Percentiles rank a stretch among this genome's conserved stretches.
phyloP scores from a whole-genome alignment of 345 rosid genomes.

The Alliaria petiolata region DNA sequence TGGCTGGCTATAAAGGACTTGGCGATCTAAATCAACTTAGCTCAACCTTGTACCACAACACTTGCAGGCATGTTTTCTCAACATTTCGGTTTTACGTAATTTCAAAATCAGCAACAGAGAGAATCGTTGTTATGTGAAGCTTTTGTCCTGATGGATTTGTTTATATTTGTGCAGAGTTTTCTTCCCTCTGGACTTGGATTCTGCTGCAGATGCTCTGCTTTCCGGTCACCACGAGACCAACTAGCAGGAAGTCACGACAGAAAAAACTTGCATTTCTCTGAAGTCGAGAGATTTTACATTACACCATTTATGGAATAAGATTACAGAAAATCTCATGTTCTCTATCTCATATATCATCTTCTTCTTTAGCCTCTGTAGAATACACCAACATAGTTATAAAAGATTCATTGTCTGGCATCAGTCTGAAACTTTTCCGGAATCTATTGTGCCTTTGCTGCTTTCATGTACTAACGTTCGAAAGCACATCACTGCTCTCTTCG shows the following conservation, averaged over 20 bases:
- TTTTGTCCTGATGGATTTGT: conserved; percentile 4
- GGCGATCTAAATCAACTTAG: conserved; percentile 57
- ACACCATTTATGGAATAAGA: conserved; percentile 8
- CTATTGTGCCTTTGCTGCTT: conserved; percentile 13
- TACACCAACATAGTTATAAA: neutral
- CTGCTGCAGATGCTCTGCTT: conserved; percentile 75
- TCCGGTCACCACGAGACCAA: conserved; percentile 33
- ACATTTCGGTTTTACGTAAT: neutral
- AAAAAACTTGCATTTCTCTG: neutral
- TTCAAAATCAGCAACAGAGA: neutral
- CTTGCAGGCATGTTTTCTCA: conserved; percentile 72
- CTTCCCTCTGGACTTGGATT: conserved; percentile 85
- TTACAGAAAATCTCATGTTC: neutral
- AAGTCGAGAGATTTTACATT: conserved; percentile 4
- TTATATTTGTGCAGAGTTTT: conserved; percentile 57
- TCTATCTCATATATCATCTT: conserved; percentile 14
- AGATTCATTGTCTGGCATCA: neutral
- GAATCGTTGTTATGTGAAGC: neutral
- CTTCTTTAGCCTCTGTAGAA: conserved; percentile 15
- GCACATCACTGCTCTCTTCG: conserved; percentile 39
- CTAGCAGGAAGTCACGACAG: conserved; percentile 27
- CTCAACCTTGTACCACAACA: conserved; percentile 72
- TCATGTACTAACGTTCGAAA: conserved; percentile 47
- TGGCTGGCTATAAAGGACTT: conserved; percentile 84
- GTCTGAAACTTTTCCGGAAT: neutral